phyloP scores from a whole-genome alignment of 2,329 filamentous ascomycete species.

The Epichloe coenophiala region DNA sequence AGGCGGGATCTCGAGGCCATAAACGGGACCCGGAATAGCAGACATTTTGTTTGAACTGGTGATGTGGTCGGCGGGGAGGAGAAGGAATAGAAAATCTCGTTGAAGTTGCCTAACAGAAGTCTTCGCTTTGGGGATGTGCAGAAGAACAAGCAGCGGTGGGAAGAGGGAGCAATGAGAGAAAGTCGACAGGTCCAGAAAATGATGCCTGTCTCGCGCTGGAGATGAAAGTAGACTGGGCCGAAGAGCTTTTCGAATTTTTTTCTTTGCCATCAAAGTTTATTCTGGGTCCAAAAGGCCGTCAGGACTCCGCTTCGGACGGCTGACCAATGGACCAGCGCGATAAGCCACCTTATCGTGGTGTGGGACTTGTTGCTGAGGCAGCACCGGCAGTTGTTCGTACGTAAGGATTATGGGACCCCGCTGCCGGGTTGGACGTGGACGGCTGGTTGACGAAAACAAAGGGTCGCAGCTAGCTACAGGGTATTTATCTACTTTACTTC shows the following conservation, averaged over 20 bases:
- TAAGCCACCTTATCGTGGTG: conserved; percentile 17
- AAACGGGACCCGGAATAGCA: conserved; percentile 62
- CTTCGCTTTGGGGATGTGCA: not conserved
- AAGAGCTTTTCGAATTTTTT: conserved; percentile 16
- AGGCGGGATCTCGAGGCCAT: conserved; percentile 80
- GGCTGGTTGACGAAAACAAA: too few species aligned
- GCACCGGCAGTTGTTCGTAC: conserved; percentile 29
- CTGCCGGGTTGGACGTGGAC: too few species aligned
- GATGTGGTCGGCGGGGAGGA: not conserved
- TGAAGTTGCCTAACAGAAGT: not conserved
- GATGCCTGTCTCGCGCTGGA: conserved; percentile 2
- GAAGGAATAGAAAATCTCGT: not conserved
- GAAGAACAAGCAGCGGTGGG: not conserved
- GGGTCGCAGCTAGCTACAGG: too few species aligned
- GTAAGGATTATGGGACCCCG: too few species aligned
- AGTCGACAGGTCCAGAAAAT: not conserved
- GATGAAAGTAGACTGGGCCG: not conserved
- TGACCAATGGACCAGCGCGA: conserved; percentile 16
- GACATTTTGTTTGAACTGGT: conserved; percentile 31
- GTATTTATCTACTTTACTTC: too few species aligned
- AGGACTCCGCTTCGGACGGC: conserved; percentile 1
- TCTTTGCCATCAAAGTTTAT: conserved; percentile 8
- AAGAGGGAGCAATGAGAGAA: not conserved
- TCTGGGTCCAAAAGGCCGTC: conserved; percentile 6
- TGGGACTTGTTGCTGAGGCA: not conserved